Base-by-base conservation (phyloP, 345 rosid genomes). In the Hypericum perforatum region DNA sequence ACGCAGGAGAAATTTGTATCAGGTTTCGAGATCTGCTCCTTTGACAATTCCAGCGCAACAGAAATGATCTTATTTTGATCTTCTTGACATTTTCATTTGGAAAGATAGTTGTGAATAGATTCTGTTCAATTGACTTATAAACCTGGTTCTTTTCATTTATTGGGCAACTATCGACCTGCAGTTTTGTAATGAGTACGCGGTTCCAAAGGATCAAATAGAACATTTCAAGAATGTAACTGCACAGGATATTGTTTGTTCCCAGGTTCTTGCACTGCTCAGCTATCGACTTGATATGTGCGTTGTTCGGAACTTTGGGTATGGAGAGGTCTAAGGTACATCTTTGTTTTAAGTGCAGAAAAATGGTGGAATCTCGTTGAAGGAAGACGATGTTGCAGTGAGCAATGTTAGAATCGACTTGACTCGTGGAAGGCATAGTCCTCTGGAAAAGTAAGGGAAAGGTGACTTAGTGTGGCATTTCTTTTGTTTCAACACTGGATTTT, bases 111-210 rank as follows among this genome's bases (percentile, higher is more conserved):
- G 32, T 1, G 32, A 22, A 4, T 22, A 22, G 32, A 22, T 22
- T 22, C 32, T 22, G 32, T 22, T 22, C 32, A 4, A 22, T 4
- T 22, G 32, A 22, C 32, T 22, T 22, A 22, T 22, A 22, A 22
- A 22, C 32, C 32, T 22, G 32, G 32, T 22, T 22, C 4, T 1
- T 4, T 1, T 22, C 32, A 4, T 22, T 4, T 22, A 22, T 1
- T 22, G 32, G 32, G 32, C 4, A 22, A 22, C 32, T 22, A 22
- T 22, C 4, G 32, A 22, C 38, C 69, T 65, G 66, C 95, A 91
- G 98, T 91, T 87, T 63, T 91, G 98, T 67, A 91, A 87, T 59
- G 98, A 87, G 68, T 91, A 79, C 65, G 77, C 98, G 14, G 96
- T 91, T 72, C 96, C 98, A 3, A 91, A 78, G 71, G 88, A 87